These are phyloP conservation scores for Magnaporthales sp. DNA, from an alignment of 2,329 filamentous ascomycete genomes.

Conservation along the genomic window DNA sequence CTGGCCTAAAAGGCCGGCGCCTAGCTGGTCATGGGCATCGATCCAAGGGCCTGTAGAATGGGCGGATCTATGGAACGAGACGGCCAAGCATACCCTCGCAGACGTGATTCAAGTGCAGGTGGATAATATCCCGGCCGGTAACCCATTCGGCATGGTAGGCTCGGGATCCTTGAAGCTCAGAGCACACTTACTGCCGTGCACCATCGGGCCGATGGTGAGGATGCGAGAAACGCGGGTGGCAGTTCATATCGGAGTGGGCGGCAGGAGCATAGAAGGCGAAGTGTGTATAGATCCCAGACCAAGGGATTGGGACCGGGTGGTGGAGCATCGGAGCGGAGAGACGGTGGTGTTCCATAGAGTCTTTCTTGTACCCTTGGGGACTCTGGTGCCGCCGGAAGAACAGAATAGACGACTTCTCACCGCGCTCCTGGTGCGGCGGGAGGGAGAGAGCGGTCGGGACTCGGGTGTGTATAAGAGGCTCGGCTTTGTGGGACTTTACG, in stretches of 20 bases:
- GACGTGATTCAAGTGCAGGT: neutral
- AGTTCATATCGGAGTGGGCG: neutral
- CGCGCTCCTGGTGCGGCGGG: neutral
- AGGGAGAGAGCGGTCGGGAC: neutral
- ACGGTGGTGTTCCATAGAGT: neutral
- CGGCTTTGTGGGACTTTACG: constrained; percentile 2
- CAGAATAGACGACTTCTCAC: neutral
- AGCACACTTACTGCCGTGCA: neutral
- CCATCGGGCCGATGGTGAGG: neutral
- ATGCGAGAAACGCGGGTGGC: neutral
- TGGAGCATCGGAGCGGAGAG: neutral
- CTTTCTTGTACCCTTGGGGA: neutral
- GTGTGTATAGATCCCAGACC: constrained; percentile 1
- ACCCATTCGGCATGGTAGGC: neutral
- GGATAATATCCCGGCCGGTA: neutral
- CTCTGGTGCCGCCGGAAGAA: neutral
- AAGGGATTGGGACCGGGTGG: neutral
- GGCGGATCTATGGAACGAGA: neutral
- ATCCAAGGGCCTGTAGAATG: neutral
- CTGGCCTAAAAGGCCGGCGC: neutral
- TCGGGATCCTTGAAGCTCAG: neutral
- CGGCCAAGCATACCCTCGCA: neutral
- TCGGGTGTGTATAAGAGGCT: constrained; percentile 1
- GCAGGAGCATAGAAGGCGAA: neutral
- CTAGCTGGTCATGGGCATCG: constrained; percentile 6